A percentile compares a stretch with the other conserved stretches of the same genome.
Conservation (phyloP, 176 grass and related monocot genomes). For the Carex pumila region DNA sequence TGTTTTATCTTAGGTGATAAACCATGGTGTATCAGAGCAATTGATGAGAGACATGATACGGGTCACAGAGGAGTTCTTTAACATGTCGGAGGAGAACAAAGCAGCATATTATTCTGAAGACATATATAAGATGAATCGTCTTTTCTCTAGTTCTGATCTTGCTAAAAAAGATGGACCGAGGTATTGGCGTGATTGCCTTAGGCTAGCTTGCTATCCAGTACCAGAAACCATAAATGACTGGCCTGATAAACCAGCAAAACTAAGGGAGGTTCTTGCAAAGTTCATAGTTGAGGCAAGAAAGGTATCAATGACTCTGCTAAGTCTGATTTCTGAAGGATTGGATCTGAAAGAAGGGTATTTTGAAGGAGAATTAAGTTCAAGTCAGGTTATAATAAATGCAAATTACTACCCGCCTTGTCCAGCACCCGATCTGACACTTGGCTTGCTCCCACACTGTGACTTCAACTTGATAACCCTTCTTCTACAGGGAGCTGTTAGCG, state of each 20-base stretch:
- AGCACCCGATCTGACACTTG: conserved; percentile 48
- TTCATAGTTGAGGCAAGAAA: conserved; percentile 36
- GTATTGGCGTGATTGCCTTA: conserved; percentile 70
- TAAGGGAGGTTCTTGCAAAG: conserved; percentile 27
- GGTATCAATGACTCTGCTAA: conserved; percentile 46
- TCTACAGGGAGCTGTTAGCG: conserved; percentile 34
- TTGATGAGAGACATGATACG: conserved; percentile 20
- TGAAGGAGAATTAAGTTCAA: conserved; percentile 35
- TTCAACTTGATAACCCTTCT: conserved; percentile 59
- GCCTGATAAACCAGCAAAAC: conserved; percentile 47
- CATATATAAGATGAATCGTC: conserved; percentile 27
- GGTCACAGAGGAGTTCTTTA: conserved; percentile 44
- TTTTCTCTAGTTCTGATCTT: conserved; percentile 37
- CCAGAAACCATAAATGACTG: conserved; percentile 17
- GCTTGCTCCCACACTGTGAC: conserved; percentile 67
- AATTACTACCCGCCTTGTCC: conserved; percentile 63
- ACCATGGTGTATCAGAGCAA: conserved; percentile 34
- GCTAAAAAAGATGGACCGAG: conserved; percentile 19
- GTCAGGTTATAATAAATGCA: conserved; percentile 45
- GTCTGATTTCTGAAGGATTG: conserved; percentile 51
- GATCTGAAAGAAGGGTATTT: conserved; percentile 48
- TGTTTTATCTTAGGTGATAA: conserved; percentile 21
- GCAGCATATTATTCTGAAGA: conserved; percentile 44
- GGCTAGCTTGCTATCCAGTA: conserved; percentile 42
- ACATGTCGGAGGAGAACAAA: conserved; percentile 30